Conservation (phyloP, 2,329 filamentous ascomycete genomes). For the Daldinia eschscholtzii region DNA sequence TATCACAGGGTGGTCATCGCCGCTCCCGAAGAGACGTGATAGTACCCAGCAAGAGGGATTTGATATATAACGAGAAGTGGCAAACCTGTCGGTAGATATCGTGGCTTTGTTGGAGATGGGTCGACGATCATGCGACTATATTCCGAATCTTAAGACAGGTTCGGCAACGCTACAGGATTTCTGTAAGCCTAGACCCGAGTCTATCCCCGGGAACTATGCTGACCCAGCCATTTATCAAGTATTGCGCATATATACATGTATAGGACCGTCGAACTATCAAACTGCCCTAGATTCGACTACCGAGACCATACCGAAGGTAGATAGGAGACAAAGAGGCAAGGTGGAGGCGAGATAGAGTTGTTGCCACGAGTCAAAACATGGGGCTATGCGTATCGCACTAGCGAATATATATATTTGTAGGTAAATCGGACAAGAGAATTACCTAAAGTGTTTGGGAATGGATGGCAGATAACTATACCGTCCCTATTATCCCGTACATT, state of each 20-base stretch:
- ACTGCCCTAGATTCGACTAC: background rate
- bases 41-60: background rate
- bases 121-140: conserved; percentile 4
- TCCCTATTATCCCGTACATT: background rate
- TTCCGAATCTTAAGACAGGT: too few relatives aligned
- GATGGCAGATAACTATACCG: background rate
- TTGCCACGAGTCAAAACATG: background rate
- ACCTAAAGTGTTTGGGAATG: background rate
- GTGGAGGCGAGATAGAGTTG: background rate
- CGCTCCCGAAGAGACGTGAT: background rate
- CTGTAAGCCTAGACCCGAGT: too few relatives aligned
- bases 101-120: background rate
- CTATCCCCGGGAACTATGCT: too few relatives aligned
- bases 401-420: background rate
- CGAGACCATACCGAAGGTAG: background rate
- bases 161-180: too few relatives aligned
- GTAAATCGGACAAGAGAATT: background rate
- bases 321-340: background rate
- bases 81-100: conserved; percentile 1
- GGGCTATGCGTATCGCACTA: background rate
- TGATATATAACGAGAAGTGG: background rate
- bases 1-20: background rate
- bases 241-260: too few relatives aligned
- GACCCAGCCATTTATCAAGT: too few relatives aligned
- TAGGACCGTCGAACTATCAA: background rate